Conservation (phyloP, 495 filamentous ascomycete genomes). For the Xylaria flabelliformis region DNA sequence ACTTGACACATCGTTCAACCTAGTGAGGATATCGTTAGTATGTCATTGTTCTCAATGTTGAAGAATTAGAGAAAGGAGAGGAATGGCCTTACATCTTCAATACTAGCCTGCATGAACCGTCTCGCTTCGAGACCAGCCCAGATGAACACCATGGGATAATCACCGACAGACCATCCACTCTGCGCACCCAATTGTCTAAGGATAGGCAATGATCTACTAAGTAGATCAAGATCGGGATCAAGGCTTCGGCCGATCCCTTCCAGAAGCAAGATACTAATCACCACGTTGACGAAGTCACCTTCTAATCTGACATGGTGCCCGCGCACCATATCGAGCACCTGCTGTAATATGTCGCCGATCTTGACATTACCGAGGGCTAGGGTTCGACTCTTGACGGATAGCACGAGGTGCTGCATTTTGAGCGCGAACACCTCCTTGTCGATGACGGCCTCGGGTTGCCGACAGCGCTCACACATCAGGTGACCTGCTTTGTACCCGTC, state of each 20-base stretch:
- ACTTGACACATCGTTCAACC: slow-evolving; percentile 81
- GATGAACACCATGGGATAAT: slow-evolving; percentile 91
- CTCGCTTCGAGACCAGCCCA: slow-evolving; percentile 93
- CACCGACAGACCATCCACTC: slow-evolving; percentile 71
- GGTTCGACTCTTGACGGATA: slow-evolving; percentile 86
- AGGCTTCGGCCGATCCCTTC: slow-evolving; percentile 92
- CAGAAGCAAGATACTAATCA: slow-evolving; percentile 89
- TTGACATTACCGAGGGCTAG: slow-evolving; percentile 94
- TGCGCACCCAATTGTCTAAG: slow-evolving; percentile 85
- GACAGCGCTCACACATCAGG: slow-evolving; percentile 93
- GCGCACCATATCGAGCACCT: slow-evolving; percentile 92
- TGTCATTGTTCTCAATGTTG: neutral
- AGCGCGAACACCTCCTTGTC: slow-evolving; percentile 89
- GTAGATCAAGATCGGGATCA: slow-evolving; percentile 85
- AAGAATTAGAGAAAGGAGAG: neutral
- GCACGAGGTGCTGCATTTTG: slow-evolving; percentile 94
- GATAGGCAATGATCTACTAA: slow-evolving; percentile 87
- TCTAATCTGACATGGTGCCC: slow-evolving; percentile 93
- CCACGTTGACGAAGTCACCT: slow-evolving; percentile 98
- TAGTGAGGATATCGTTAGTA: slow-evolving; percentile 40
- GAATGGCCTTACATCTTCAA: slow-evolving; percentile 73
- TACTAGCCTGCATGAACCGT: slow-evolving; percentile 83
- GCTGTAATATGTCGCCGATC: slow-evolving; percentile 91
- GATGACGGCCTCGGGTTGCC: slow-evolving; percentile 86
- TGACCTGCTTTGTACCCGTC: slow-evolving; percentile 95